phyloP scores from a whole-genome alignment of 164 flowering plant species.

The Vitis rupestris region DNA sequence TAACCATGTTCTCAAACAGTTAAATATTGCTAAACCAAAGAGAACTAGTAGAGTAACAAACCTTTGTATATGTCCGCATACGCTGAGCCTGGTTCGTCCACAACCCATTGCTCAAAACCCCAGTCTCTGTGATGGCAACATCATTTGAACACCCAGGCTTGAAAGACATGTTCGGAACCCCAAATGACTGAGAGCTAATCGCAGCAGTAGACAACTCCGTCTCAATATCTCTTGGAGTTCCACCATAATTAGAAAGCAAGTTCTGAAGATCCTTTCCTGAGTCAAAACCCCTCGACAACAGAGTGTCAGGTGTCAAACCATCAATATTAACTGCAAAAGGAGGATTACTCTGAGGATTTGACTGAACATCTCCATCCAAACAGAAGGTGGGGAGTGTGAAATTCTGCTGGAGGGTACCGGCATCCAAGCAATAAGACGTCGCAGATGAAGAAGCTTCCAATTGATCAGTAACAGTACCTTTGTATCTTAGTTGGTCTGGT shows the following conservation, averaged over 20 bases:
- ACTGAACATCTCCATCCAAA: conserved; percentile 72
- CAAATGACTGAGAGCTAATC: conserved; percentile 84
- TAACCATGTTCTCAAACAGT: neutral
- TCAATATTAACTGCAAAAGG: conserved; percentile 61
- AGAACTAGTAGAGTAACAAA: conserved; percentile 19
- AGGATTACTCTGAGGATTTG: conserved; percentile 59
- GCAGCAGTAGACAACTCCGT: conserved; percentile 85
- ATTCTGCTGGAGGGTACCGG: conserved; percentile 61
- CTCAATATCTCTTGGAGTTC: conserved; percentile 67
- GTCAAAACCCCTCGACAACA: conserved; percentile 77
- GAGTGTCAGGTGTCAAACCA: conserved; percentile 68
- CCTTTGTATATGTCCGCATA: conserved; percentile 91
- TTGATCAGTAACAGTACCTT: no score
- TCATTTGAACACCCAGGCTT: conserved; percentile 74
- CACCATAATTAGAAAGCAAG: conserved; percentile 67
- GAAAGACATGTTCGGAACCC: conserved; percentile 73
- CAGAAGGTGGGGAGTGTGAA: conserved; percentile 53
- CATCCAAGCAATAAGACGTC: no score
- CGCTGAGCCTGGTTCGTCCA: conserved; percentile 78
- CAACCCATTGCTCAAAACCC: conserved; percentile 51
- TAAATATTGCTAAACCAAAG: neutral
- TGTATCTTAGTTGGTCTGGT: no score
- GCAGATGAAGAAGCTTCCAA: no score
- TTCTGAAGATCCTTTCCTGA: conserved; percentile 89
- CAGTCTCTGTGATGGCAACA: conserved; percentile 58